Base-by-base conservation (phyloP, 2,329 filamentous ascomycete genomes). In the Aspergillus intermedius region DNA sequence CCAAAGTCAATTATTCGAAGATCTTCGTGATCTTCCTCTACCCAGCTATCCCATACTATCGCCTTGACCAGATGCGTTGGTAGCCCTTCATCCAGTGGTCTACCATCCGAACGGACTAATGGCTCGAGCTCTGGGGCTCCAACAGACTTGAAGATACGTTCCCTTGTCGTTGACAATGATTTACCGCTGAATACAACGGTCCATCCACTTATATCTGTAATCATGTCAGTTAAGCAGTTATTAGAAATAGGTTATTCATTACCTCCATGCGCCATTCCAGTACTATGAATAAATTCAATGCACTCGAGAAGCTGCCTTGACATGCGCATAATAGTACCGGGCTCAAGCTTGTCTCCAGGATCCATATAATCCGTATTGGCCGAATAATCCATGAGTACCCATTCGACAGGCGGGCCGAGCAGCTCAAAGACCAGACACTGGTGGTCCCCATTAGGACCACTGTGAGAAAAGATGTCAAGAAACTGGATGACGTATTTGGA, bases 391-490 rank as follows among this genome's bases (percentile, higher is more conserved):
- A 46, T 19, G 13, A 61, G 49, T 34, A 66, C 53, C n/a, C 47
- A 45, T 55, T 58, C 50, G 39, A 66, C 53, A 1, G 56, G 54
- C 19, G 64, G 64, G 3, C 65, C 63, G 15, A 68, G 55, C 25
- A 67, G 49, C 51, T 67, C 60, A 49, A 62, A 62, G 15, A 68
- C 61, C 37, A 71, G 58, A 50, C 64, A 68, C 48, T 55, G 51
- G 46, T 70, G 66, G 19, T 42, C 48, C 9, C 66, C 66, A 49
- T 70, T 71, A 1, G 64, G 65, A 4, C 67, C 67, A 46, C 57
- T 39, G 35, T 62, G 58, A 13, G 46, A 39, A 39, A 68, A 68
- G n/a, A 50, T 19, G 55, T 69, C 60, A 32, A 67, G 56, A 5
- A 67, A 46, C n/a, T 56, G 48, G 35, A 62, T 54, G 44, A 66